phyloP scores from a whole-genome alignment of 345 rosid genomes.

The Eucalyptus leucophloia region DNA sequence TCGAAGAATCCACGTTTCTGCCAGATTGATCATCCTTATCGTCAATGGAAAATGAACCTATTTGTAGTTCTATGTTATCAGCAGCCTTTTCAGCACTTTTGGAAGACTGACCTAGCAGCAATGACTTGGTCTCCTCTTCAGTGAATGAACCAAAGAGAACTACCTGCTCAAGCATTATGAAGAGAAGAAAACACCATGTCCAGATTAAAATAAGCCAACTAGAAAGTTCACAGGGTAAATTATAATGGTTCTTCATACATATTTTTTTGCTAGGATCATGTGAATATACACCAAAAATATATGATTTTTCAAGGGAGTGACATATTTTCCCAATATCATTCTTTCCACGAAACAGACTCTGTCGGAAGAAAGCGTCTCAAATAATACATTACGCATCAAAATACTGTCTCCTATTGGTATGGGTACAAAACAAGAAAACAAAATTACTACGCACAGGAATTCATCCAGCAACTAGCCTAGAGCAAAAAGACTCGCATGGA shows the following conservation, averaged over 20 bases:
- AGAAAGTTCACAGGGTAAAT: neutral
- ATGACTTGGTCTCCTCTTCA: slow-evolving; percentile 72
- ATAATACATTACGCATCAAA: neutral
- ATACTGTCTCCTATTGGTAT: neutral
- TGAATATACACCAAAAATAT: neutral
- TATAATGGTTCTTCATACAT: neutral
- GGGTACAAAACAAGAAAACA: neutral
- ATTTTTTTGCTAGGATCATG: neutral
- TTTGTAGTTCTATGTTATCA: slow-evolving; percentile 23
- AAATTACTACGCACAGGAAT: neutral
- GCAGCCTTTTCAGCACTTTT: slow-evolving; percentile 27
- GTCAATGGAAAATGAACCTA: slow-evolving; percentile 37
- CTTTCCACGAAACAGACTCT: neutral
- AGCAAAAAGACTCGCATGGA: neutral
- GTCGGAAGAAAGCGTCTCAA: neutral
- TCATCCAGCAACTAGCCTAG: neutral
- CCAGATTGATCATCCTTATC: slow-evolving; percentile 13
- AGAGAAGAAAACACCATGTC: neutral
- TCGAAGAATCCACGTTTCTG: slow-evolving; percentile 3
- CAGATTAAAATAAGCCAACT: neutral
- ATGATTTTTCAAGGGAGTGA: neutral
- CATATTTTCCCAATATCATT: neutral
- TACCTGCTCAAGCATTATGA: slow-evolving; percentile 17
- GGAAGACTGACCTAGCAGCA: slow-evolving; percentile 24
- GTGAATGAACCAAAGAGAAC: slow-evolving; percentile 84